Conservation (phyloP, 31 red algal genomes). For the Odonthalia washingtoniensis region DNA sequence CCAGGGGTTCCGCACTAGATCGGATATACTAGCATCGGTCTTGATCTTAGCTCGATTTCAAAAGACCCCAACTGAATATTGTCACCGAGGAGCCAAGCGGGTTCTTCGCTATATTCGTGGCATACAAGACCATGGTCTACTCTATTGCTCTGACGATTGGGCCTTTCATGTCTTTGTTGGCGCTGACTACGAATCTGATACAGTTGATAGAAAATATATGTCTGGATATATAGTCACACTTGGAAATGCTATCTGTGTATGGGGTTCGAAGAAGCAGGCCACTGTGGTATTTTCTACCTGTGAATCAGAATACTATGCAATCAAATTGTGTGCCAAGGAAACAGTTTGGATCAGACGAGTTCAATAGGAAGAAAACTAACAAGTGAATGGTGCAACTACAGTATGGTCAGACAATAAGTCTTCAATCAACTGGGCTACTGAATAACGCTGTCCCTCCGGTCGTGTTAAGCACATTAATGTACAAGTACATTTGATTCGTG, state of each 20-base stretch:
- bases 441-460: not conserved
- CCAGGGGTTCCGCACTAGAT: not conserved
- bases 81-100: constrained; percentile 14
- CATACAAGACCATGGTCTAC: not conserved
- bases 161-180: not conserved
- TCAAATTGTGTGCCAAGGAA: constrained; percentile 5
- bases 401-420: constrained; percentile 15
- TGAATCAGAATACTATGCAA: constrained; percentile 33
- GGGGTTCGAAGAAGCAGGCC: constrained; percentile 6
- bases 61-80: constrained; percentile 4
- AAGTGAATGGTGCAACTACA: not conserved
- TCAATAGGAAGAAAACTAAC: not conserved
- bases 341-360: constrained; percentile 31
- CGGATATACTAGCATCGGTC: not conserved
- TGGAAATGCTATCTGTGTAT: not conserved
- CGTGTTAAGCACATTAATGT: constrained; percentile 35
- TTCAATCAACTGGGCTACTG: constrained; percentile 12
- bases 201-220: constrained; percentile 14
- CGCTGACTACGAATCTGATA: constrained; percentile 20
- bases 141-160: not conserved
- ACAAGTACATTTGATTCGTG: constrained; percentile 1
- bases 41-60: not conserved
- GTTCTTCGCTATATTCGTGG: constrained; percentile 5
- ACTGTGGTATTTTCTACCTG: constrained; percentile 34
- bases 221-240: constrained; percentile 5